Evolutionary conservation across 352 stramenopile genomes (phyloP).

Genomic region (Phytophthora nicotianae): DNA sequence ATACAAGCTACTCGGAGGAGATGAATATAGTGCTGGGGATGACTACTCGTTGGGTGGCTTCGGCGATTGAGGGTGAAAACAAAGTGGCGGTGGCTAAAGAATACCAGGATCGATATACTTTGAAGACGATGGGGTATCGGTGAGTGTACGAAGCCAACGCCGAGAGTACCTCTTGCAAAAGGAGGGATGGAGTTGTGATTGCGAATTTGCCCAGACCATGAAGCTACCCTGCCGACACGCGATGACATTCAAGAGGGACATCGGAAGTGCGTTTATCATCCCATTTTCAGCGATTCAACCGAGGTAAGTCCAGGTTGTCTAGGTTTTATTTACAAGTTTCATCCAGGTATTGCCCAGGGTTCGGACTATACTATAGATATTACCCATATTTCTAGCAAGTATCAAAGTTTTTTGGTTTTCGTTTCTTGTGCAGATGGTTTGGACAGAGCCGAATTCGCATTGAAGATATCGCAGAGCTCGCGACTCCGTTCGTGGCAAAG

Average conservation of each 20-base stretch:
- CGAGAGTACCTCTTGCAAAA: conserved; percentile 1
- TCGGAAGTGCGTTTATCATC: conserved; percentile 10
- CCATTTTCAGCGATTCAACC: not conserved
- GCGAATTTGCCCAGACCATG: conserved; percentile 7
- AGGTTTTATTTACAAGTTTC: not conserved
- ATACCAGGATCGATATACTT: not conserved
- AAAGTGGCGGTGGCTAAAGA: not conserved
- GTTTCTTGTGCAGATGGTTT: not conserved
- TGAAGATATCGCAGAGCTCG: not conserved
- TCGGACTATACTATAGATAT: too few species aligned
- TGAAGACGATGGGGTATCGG: not conserved
- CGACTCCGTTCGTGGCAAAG: not conserved
- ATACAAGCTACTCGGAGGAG: not conserved
- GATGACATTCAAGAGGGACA: conserved; percentile 4
- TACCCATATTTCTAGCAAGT: too few species aligned
- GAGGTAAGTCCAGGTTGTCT: not conserved
- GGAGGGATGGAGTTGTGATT: conserved; percentile 6
- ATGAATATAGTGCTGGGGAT: conserved; percentile 3
- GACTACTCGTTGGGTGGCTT: conserved; percentile 4
- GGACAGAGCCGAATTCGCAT: not conserved
- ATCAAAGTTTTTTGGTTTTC: not conserved
- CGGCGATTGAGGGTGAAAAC: not conserved
- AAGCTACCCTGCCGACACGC: conserved; percentile 9
- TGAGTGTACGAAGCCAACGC: not conserved
- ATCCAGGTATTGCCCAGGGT: not conserved